Conservation (phyloP, 208 protist species). For the Trypanosoma brucei region DNA sequence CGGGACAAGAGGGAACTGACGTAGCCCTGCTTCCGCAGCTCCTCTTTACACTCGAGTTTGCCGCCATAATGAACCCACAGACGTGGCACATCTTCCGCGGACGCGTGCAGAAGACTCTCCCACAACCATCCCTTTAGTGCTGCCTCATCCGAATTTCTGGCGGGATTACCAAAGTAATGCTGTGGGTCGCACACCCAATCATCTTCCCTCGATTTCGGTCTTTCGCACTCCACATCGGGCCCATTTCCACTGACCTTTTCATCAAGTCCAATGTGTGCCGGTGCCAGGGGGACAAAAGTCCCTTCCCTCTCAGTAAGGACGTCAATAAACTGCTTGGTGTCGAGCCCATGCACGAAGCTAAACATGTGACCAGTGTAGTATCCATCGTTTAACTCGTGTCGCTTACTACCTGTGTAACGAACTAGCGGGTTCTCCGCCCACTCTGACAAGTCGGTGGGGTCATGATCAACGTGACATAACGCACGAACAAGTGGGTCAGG, state of each 20-base stretch:
- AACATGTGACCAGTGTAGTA: conserved; percentile 17
- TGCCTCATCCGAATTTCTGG: background rate
- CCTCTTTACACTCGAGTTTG: background rate
- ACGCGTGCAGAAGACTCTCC: conserved; percentile 38
- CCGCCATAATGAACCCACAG: conserved; percentile 59
- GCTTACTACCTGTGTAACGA: conserved; percentile 15
- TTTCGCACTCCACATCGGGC: background rate
- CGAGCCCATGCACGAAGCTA: conserved; percentile 17
- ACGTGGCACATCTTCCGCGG: conserved; percentile 28
- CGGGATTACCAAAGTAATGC: background rate
- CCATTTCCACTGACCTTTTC: background rate
- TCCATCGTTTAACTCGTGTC: conserved; percentile 2
- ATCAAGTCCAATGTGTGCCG: background rate
- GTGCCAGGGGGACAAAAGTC: conserved; percentile 16
- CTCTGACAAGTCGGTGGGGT: conserved; percentile 23
- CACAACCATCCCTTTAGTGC: conserved; percentile 25
- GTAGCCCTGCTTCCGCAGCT: background rate
- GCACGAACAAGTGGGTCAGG: conserved; percentile 37
- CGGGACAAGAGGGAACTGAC: background rate
- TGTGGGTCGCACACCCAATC: background rate
- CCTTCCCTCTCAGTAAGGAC: conserved; percentile 19
- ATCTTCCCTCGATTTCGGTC: background rate
- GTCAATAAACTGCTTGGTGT: conserved; percentile 27
- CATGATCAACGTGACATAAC: conserved; percentile 22
- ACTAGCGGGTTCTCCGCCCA: conserved; percentile 43